phyloP scores from a whole-genome alignment of 495 filamentous ascomycete genomes.

The Entonaema liquescens region DNA sequence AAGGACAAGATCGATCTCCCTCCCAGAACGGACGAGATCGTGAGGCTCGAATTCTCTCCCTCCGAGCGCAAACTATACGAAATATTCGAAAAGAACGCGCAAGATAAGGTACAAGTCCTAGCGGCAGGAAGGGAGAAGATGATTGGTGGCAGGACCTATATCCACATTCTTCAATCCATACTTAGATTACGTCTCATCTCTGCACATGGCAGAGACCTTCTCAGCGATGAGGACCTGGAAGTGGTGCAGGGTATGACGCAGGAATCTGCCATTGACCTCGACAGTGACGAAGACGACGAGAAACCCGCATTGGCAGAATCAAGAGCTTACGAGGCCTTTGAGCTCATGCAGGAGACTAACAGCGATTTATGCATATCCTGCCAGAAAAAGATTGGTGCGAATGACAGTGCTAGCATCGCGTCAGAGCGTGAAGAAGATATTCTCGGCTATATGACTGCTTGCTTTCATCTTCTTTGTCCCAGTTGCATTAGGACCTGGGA shows the following conservation, averaged over 20 bases:
- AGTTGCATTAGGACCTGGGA: constrained; percentile 69
- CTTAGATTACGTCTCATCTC: constrained; percentile 88
- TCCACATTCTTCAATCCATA: constrained; percentile 89
- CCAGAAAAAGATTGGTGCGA: constrained; percentile 64
- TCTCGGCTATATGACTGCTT: constrained; percentile 81
- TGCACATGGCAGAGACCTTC: constrained; percentile 88
- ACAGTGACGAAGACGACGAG: constrained; percentile 71
- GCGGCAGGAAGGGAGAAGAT: constrained; percentile 62
- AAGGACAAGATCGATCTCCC: constrained; percentile 92
- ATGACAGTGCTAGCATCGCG: constrained; percentile 60
- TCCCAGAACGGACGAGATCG: constrained; percentile 72
- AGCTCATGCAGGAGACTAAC: constrained; percentile 79
- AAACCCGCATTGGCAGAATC: constrained; percentile 62
- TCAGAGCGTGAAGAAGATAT: constrained; percentile 67
- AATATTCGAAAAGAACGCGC: constrained; percentile 62
- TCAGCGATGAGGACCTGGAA: constrained; percentile 81
- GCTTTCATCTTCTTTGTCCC: constrained; percentile 82
- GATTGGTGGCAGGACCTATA: constrained; percentile 83
- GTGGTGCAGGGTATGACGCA: constrained; percentile 78
- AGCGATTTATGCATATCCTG: constrained; percentile 76
- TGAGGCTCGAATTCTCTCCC: constrained; percentile 65
- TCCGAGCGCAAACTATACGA: constrained; percentile 65
- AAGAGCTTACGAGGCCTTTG: constrained; percentile 83
- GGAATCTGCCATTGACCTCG: constrained; percentile 85
- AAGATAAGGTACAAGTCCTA: constrained; percentile 61